Base-by-base conservation (phyloP, 78 protist genomes). In the Paulinella micropora region DNA sequence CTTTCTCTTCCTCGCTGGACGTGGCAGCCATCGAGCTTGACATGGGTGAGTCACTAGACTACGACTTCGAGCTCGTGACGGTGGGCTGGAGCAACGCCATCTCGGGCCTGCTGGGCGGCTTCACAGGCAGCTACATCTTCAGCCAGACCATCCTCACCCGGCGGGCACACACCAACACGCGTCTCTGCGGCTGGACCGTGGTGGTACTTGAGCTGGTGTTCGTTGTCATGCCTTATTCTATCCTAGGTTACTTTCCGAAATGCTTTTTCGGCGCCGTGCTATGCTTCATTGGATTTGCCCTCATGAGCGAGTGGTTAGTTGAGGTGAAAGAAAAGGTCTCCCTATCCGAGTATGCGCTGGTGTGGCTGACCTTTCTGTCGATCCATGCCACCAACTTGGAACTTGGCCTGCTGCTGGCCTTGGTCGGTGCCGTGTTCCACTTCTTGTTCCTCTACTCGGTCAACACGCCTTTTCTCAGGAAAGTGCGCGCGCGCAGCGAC, bases 251-350 rank as follows among this genome's bases (percentile, higher is more conserved):
- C 51, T 31, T 83, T 31, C 86, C 86, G 23, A 83, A 83, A 39
- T 51, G 36, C 39, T 83, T 83, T 51, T 83, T 83, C 64, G 86
- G 86, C 1, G 86, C 86, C 36, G 86, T 83, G 37, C 51, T 83
- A 9, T 38, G 69, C 31, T 83, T 83, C 86, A 83, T 83, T 34
- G 86, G 69, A 0, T 34, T 9, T 23, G 86, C 36, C 64, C 64
- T 83, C 9, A 0, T 83, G 6, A 3, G 26, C 51, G 86, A 83
- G 23, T 83, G 86, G 86, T 51, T 83, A 1, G 0, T 3, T 28
- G 15, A 1, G 37, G 0, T 51, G 64, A 39, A 51, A 31, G 23
- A 29, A 0, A 83, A 83, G 86, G 86, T 37, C 34, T 1, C 4
- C 86, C 31, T 1, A 1, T 0, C 35, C 9, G 86, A 83, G 86